Evolutionary conservation across 169 alveolate species (phyloP).

Genomic region (Eimeria praecox): DNA sequence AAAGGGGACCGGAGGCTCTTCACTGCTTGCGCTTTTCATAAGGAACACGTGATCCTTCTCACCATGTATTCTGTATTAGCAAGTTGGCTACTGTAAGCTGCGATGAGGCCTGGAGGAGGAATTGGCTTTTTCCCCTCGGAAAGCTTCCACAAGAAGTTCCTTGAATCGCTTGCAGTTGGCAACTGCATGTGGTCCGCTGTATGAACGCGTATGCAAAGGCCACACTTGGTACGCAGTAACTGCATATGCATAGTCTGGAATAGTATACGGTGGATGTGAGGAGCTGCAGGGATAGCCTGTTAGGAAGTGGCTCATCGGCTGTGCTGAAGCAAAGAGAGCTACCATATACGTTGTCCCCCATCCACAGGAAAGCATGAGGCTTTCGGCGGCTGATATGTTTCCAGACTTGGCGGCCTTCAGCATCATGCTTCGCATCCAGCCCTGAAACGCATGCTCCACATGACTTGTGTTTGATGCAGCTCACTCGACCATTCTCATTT

Average conservation of each 20-base stretch:
- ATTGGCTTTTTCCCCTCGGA: slow-evolving; percentile 74
- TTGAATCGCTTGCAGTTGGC: slow-evolving; percentile 67
- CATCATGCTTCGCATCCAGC: slow-evolving; percentile 49
- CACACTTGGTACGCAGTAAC: background rate
- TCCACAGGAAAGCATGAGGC: slow-evolving; percentile 74
- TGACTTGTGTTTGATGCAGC: background rate
- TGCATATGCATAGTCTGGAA: slow-evolving; percentile 1
- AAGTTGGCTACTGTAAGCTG: slow-evolving; percentile 74
- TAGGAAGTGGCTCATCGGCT: background rate
- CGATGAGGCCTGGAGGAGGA: slow-evolving; percentile 66
- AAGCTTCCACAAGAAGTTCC: slow-evolving; percentile 60
- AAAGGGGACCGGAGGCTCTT: background rate
- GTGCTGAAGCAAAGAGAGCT: background rate
- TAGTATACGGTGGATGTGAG: background rate
- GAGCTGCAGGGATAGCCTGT: background rate
- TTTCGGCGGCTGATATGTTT: slow-evolving; percentile 35
- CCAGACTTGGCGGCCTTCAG: slow-evolving; percentile 80
- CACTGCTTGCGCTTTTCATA: background rate
- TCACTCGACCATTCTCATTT: background rate
- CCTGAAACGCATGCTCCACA: slow-evolving; percentile 13
- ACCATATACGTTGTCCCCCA: slow-evolving; percentile 82
- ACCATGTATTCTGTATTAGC: slow-evolving; percentile 49
- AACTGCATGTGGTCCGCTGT: slow-evolving; percentile 77
- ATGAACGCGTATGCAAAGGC: background rate
- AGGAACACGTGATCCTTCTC: background rate